Percentiles rank a stretch among this genome's conserved stretches.
Conservation (phyloP, 75 land plant genomes). For the Picea glauca region DNA sequence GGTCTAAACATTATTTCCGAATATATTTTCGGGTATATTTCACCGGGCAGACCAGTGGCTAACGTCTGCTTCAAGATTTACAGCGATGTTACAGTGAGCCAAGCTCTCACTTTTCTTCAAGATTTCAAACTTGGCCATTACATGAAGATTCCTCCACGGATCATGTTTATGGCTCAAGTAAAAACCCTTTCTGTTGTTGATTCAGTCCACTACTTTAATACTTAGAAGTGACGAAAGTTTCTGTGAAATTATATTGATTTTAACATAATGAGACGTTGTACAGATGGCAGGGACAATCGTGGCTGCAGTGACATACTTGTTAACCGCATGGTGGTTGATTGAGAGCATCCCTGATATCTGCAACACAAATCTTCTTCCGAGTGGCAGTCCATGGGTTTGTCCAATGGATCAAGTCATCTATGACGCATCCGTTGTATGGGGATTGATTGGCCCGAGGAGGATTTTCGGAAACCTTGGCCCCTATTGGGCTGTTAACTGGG, state of each 20-base stretch:
- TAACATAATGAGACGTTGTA: background rate
- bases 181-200: background rate
- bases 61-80: constrained; percentile 85
- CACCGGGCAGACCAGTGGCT: constrained; percentile 77
- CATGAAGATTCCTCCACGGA: constrained; percentile 82
- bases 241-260: too few relatives aligned
- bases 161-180: constrained; percentile 84
- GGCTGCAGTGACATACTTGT: constrained; percentile 53
- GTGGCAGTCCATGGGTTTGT: constrained; percentile 77
- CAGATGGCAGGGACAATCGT: constrained; percentile 48
- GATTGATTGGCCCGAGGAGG: constrained; percentile 69
- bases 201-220: too few relatives aligned
- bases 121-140: constrained; percentile 86
- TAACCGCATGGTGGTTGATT: constrained; percentile 82
- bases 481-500: constrained; percentile 67
- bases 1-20: constrained; percentile 84
- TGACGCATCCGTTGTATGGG: constrained; percentile 93
- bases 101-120: constrained; percentile 64
- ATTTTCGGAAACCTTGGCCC: constrained; percentile 71
- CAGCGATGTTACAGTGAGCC: constrained; percentile 77
- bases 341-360: constrained; percentile 66
- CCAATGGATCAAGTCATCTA: constrained; percentile 74
- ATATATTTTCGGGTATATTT: constrained; percentile 68
- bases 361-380: constrained; percentile 34
- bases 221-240: too few relatives aligned